phyloP scores from a whole-genome alignment of 2,329 filamentous ascomycete species.

The Calonectria pseudoreteaudii region DNA sequence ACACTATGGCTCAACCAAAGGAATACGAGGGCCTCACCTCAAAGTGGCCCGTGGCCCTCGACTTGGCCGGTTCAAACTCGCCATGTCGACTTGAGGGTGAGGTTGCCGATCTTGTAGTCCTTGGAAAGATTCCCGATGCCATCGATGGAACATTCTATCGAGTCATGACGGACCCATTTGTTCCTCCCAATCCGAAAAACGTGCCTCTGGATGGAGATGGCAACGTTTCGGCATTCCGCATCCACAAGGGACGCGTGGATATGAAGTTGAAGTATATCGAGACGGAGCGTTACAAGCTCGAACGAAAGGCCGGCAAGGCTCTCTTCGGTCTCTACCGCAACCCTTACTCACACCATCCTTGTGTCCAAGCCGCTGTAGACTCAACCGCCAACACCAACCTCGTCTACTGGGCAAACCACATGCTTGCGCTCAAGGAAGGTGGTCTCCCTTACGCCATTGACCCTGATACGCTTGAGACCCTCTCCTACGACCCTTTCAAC shows the following conservation, averaged over 20 bases:
- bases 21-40: constrained; percentile 12
- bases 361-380: constrained; percentile 23
- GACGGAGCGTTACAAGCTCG: constrained; percentile 54
- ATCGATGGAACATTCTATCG: constrained; percentile 42
- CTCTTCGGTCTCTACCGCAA: constrained; percentile 27
- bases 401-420: constrained; percentile 16
- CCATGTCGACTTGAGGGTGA: constrained; percentile 28
- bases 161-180: constrained; percentile 56
- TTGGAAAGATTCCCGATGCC: constrained; percentile 33
- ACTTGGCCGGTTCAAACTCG: constrained; percentile 13
- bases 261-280: constrained; percentile 53
- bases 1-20: neutral
- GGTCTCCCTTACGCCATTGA: constrained; percentile 25
- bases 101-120: constrained; percentile 26
- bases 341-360: constrained; percentile 25
- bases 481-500: constrained; percentile 17
- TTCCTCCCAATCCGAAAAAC: constrained; percentile 48
- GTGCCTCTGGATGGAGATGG: constrained; percentile 55
- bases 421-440: constrained; percentile 23
- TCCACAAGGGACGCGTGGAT: constrained; percentile 47
- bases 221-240: constrained; percentile 50
- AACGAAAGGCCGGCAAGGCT: constrained; percentile 50
- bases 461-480: constrained; percentile 26
- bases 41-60: constrained; percentile 22
- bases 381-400: constrained; percentile 32